Percentiles rank a stretch among this genome's conserved stretches.
Evolutionary conservation across 2,329 filamentous ascomycete genomes (phyloP).

Genomic region (Atkinsonella hypoxylon): DNA sequence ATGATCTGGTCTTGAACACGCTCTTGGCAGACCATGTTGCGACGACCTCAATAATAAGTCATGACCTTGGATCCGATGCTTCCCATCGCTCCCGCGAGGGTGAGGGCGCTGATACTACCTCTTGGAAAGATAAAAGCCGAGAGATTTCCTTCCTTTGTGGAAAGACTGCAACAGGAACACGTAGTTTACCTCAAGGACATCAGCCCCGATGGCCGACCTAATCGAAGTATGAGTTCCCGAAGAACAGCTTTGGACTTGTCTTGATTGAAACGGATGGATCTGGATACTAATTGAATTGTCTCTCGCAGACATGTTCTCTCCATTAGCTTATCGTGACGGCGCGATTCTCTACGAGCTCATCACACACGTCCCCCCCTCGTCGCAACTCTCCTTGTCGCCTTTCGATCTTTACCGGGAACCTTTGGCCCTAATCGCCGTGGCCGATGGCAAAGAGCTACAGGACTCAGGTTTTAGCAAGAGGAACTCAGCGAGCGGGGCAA

Average conservation of each 20-base stretch:
- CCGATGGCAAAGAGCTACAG: conserved; percentile 63
- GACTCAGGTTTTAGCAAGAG: conserved; percentile 41
- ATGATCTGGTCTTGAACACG: not conserved
- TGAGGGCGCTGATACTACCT: conserved; percentile 78
- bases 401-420: conserved; percentile 87
- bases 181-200: conserved; percentile 77
- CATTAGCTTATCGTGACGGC: conserved; percentile 74
- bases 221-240: conserved; percentile 53
- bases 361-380: conserved; percentile 65
- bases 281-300: conserved; percentile 10
- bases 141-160: conserved; percentile 67
- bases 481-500: conserved; percentile 35
- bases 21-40: conserved; percentile 18
- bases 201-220: conserved; percentile 70
- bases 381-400: conserved; percentile 68
- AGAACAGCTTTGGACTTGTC: not conserved
- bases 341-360: conserved; percentile 81
- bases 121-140: conserved; percentile 75
- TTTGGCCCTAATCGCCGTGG: conserved; percentile 70
- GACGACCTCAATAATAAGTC: conserved; percentile 34
- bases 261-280: not conserved
- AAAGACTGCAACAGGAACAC: conserved; percentile 66
- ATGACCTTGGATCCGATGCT: conserved; percentile 87
- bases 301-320: conserved; percentile 79
- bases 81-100: conserved; percentile 81